These are phyloP conservation scores for Leonotis leonurus DNA, from an alignment of 257 asterid species.

Conservation along the genomic window DNA sequence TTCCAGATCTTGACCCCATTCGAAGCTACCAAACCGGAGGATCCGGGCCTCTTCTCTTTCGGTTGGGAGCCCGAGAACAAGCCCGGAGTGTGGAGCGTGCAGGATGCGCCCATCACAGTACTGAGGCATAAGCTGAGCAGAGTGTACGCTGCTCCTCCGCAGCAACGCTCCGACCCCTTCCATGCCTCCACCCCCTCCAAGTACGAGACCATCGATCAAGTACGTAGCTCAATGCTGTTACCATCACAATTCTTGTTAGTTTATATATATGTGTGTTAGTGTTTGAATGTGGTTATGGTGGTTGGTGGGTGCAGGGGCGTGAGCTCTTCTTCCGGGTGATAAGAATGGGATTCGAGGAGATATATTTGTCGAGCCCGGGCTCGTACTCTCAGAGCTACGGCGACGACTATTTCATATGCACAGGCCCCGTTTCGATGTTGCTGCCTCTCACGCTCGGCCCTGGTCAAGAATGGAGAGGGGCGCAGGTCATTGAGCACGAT, in stretches of 20 bases:
- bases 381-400: slow-evolving; percentile 35
- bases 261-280: too few relatives aligned
- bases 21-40: slow-evolving; percentile 57
- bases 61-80: slow-evolving; percentile 69
- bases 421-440: slow-evolving; percentile 72
- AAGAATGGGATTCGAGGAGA: slow-evolving; percentile 67
- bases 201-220: slow-evolving; percentile 75
- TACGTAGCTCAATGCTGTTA: background rate
- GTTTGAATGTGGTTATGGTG: too few relatives aligned
- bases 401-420: slow-evolving; percentile 55
- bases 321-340: slow-evolving; percentile 68
- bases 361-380: too few relatives aligned
- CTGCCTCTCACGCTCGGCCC: slow-evolving; percentile 34
- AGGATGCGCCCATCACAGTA: slow-evolving; percentile 61
- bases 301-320: slow-evolving; percentile 40
- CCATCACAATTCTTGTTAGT: too few relatives aligned
- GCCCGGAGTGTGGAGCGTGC: slow-evolving; percentile 57
- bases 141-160: slow-evolving; percentile 57
- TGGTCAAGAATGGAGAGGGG: slow-evolving; percentile 70
- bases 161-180: slow-evolving; percentile 37
- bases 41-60: slow-evolving; percentile 55
- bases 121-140: slow-evolving; percentile 69
- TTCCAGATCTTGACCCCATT: slow-evolving; percentile 56
- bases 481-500: slow-evolving; percentile 80
- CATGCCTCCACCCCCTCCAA: slow-evolving; percentile 55